Base-by-base conservation (phyloP, 23 red algal genomes). In the Agarophyton chilense region DNA sequence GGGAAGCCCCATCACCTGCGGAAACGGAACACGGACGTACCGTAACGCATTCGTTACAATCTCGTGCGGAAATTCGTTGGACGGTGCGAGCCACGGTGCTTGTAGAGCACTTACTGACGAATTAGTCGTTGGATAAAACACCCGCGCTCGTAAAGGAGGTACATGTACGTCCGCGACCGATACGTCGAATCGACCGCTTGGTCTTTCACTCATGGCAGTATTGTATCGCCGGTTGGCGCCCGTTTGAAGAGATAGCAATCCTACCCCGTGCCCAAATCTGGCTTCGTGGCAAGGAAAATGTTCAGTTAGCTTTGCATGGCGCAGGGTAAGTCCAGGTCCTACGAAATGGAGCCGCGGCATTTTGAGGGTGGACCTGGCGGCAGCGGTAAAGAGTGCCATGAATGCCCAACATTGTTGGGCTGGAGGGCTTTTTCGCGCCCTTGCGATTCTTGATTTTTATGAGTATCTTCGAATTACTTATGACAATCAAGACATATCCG, bases 41-140 rank as follows among this genome's bases (percentile, higher is more conserved):
- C 57, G 56, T 14, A 79, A 46, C 14, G 43, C 74, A 55, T 79
- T 79, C 45, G 52, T 57, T 18, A 79, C 45, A 79, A 39, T 50
- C 52, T 79, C 49, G 24, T 79, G 49, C 43, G 74, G 74, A 79
- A 55, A 79, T 26, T 39, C 32, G 31, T 52, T 39, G 17, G 74
- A 79, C 53, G 58, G 81, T 68, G 81, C 53, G n/a, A 86, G 63
- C 62, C 61, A 86, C n/a, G 36, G 62, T 14, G 81, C 81, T 51
- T n/a, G 19, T 26, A 34, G 42, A 24, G 56, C 65, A 42, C 24
- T 70, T 0, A 22, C 39, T 25, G 56, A 17, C 22, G 54, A 52
- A 62, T 57, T 44, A 33, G 36, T 61, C 26, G 58, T 70, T 26
- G 81, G 81, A 42, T 86, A 86, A 53, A 52, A 86, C 21, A 86